A percentile compares a stretch with the other conserved stretches of the same genome.
Evolutionary conservation across 108 stramenopile genomes (phyloP).

Genomic region (Nitzschia sp.): DNA sequence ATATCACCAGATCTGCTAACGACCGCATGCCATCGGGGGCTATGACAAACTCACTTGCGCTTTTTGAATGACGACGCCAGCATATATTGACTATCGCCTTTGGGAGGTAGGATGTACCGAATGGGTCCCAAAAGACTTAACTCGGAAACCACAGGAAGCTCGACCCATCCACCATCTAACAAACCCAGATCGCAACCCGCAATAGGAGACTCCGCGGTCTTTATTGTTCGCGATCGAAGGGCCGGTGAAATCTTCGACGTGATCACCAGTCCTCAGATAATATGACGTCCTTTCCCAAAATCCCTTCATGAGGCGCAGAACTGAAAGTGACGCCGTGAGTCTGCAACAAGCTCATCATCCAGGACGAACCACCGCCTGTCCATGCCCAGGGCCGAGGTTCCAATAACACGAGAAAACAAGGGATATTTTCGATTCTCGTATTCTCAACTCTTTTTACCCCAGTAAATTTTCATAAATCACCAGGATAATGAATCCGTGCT

Average conservation of each 20-base stretch:
- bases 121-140: slow-evolving; percentile 61
- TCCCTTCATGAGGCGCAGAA: slow-evolving; percentile 6
- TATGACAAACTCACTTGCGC: slow-evolving; percentile 66
- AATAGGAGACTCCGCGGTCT: slow-evolving; percentile 63
- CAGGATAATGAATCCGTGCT: no score
- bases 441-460: no score
- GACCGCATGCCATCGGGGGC: slow-evolving; percentile 40
- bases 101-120: slow-evolving; percentile 62
- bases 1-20: neutral
- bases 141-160: slow-evolving; percentile 63
- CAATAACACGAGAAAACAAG: no score
- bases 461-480: no score
- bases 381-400: no score
- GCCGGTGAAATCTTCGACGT: slow-evolving; percentile 76
- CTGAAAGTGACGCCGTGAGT: no score
- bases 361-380: no score
- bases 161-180: slow-evolving; percentile 58
- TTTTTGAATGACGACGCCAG: no score
- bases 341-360: no score
- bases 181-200: slow-evolving; percentile 69
- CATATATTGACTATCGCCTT: no score
- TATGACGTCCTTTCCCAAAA: slow-evolving; percentile 26
- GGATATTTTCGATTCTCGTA: no score
- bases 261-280: slow-evolving; percentile 45
- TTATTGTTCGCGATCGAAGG: slow-evolving; percentile 70